These are phyloP conservation scores for Orbilia javanica DNA, from an alignment of 2,329 filamentous ascomycete genomes.

Conservation along the genomic window DNA sequence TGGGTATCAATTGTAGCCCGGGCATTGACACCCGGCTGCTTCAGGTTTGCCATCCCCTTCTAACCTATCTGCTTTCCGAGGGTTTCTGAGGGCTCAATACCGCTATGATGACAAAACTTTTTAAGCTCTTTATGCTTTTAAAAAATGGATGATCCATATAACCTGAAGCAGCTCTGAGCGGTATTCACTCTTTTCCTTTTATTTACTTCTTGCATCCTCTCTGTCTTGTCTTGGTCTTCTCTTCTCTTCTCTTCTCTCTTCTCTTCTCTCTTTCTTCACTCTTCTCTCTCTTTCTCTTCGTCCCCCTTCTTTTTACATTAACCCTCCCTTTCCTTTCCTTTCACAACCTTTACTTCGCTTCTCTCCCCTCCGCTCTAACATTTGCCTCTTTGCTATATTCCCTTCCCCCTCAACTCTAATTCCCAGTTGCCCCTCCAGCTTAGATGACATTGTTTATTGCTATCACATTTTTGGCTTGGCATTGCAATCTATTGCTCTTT, in stretches of 20 bases:
- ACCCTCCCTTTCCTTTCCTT: background rate
- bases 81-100: background rate
- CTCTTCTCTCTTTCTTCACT: background rate
- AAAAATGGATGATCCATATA: conserved; percentile 35
- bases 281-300: background rate
- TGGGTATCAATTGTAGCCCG: conserved; percentile 1
- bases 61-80: background rate
- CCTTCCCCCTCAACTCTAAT: background rate
- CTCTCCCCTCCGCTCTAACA: background rate
- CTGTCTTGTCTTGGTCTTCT: background rate
- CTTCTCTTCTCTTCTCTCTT: background rate
- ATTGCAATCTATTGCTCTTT: too few relatives aligned
- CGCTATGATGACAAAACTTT: conserved; percentile 34
- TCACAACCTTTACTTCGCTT: background rate
- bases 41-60: conserved; percentile 35
- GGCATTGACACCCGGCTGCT: conserved; percentile 19
- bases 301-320: background rate
- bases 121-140: background rate
- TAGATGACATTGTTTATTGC: too few relatives aligned
- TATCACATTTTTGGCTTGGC: too few relatives aligned
- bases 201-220: background rate
- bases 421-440: background rate
- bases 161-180: conserved; percentile 53
- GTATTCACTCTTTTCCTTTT: conserved; percentile 6
- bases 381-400: background rate